These are phyloP conservation scores for Aspergillus puulaauensis DNA, from an alignment of 2,329 filamentous ascomycete species.

Conservation along the genomic window DNA sequence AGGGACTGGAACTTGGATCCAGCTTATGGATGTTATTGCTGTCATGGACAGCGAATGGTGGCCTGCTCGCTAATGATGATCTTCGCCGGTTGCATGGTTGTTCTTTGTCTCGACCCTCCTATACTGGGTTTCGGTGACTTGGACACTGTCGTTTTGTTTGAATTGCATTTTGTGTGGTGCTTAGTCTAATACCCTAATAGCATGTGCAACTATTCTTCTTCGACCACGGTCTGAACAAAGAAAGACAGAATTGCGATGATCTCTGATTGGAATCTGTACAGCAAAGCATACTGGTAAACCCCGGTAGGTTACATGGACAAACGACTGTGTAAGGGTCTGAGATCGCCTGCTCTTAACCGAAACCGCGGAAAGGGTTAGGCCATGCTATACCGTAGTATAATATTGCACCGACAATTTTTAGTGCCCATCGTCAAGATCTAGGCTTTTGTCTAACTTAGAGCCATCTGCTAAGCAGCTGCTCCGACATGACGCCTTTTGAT, in stretches of 20 bases:
- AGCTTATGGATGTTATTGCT: not conserved
- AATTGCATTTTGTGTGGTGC: not conserved
- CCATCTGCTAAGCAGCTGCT: too few relatives aligned
- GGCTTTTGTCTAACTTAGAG: too few relatives aligned
- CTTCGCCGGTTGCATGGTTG: not conserved
- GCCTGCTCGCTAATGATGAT: not conserved
- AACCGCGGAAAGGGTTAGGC: too few relatives aligned
- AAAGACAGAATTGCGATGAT: not conserved
- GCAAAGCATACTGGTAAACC: not conserved
- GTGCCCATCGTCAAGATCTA: too few relatives aligned
- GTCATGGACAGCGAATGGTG: not conserved
- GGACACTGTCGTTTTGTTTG: not conserved
- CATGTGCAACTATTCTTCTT: not conserved
- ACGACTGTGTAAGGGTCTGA: not conserved
- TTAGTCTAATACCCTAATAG: slow-evolving; percentile 6
- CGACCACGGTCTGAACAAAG: not conserved
- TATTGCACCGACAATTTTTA: too few relatives aligned
- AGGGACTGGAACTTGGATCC: not conserved
- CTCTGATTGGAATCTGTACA: not conserved
- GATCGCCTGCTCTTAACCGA: not conserved
- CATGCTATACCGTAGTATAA: too few relatives aligned
- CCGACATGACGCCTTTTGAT: not conserved
- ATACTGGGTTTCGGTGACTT: not conserved
- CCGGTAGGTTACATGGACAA: not conserved
- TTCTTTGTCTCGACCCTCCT: not conserved